Base-by-base conservation (phyloP, 2,329 filamentous ascomycete genomes). In the Pestalotiopsis sp. region DNA sequence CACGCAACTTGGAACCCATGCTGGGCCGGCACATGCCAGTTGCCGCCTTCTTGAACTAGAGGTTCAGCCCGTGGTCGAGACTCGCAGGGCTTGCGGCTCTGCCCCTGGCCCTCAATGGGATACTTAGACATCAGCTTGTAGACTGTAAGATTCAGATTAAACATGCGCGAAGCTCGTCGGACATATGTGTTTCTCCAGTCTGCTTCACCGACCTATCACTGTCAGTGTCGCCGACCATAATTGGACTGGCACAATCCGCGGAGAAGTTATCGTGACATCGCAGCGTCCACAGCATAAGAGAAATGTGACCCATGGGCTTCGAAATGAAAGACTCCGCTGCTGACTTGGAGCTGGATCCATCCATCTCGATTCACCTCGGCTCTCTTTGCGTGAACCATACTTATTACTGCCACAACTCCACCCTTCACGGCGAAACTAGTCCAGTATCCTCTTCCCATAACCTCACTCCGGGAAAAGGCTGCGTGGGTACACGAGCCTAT, bases 1-100 rank as follows among this genome's bases (percentile, higher is more conserved):
- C n/a, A 59, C 20, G 23, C n/a, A 3, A 17, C 5, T 45, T n/a
- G 45, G 20, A n/a, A 52, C 45, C 45, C 45, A 52, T 52, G 45
- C 17, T 52, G 57, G 11, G 57, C 20, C 57, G 57, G 27, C 27
- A 27, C 57, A 59, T 27, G 17, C 57, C 23, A 59, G 57, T 27
- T 36, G 6, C 27, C 25, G 57, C 57, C 57, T 59, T 59, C 57
- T 59, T 59, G 20, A 59, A 59, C 25, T 59, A 59, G 57, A 59
- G 57, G 20, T 11, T 59, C 57, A 59, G 23, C 57, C 57, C 57
- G 57, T 27, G 57, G 57, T 59, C 57, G 57, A 59, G 57, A 59
- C 57, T 20, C n/a, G 6, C 12, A 59, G 27, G 12, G 7, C 27
- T 27, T 59, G 57, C 57, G 57, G 57, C 57, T 59, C 57, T 59